Base-by-base conservation (phyloP, 495 filamentous ascomycete species). In the Tuber brumale region DNA sequence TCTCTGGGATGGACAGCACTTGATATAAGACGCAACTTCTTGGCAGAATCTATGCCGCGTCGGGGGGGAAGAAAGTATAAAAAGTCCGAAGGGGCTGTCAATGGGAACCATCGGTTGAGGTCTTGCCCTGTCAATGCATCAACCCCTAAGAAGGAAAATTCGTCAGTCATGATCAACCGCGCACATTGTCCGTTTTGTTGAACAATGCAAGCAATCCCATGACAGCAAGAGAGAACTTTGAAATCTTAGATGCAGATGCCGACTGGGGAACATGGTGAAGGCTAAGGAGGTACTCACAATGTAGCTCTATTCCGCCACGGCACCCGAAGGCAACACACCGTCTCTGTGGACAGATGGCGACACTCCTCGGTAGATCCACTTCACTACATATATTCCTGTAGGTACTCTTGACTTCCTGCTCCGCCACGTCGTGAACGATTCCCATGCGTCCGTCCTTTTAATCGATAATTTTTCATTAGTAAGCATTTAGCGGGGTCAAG, bases 291-390 rank as follows among this genome's bases (percentile, higher is more conserved):
- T 45, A 23, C 81, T 77, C 71, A 82, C 92, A 93, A 77, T 92
- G 90, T 14, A 94, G 83, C 77, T 94, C 91, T 66, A 93, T 89
- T 12, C 91, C 90, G 14, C 86, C 85, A 37, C 86, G 85, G 71
- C 89, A 92, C 27, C 92, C 91, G 84, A 93, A 93, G 3, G 91
- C 92, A 19, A 92, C 88, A 79, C 90, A 92, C 31, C 87, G 87
- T 44, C 90, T 87, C 44, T 89, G 88, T 18, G 91, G 92, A 75
- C 89, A 92, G 71, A 94, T 88, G 1, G 91, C 89, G 8, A 93
- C 88, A 18, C 88, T 90, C 73, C 88, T 87, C 8, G 92, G 91
- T 31, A 89, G 89, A 75, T 92, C 89, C 74, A 92, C 88, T 16
- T 87, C 85, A 1, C 88, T 89, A 82, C 91, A 92, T 69, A 94